Base-by-base conservation (phyloP, 2,329 filamentous ascomycete species). In the Sporothrix mexicana region DNA sequence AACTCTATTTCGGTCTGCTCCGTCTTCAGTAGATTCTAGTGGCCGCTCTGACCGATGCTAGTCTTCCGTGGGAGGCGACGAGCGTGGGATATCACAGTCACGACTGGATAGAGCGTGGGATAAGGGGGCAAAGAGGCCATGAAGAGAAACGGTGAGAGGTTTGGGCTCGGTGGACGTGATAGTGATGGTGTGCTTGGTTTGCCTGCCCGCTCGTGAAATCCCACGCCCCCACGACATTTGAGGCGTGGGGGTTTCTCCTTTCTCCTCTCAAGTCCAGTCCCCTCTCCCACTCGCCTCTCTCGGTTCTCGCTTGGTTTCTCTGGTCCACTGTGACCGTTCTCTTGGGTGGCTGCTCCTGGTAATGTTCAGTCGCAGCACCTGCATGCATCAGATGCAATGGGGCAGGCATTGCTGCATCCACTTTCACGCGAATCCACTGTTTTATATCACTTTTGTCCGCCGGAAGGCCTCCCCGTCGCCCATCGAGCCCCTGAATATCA, bases 301-400 rank as follows among this genome's bases (percentile, higher is more conserved):
- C 55, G 23, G n/a, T 23, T 47, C 61, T 66, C 41, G 61, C 20
- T 66, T 66, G 41, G 9, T 53, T 53, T 53, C 10, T 23, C n/a
- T 66, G 41, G 41, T 20, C 61, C 61, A 66, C 61, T 66, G 61
- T 66, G n/a, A 47, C 61, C 61, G 61, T 64, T 23, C 41, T 47
- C 61, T 47, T 64, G 61, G 57, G 59, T 64, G 61, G 41, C n/a
- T 64, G 41, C n/a, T n/a, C n/a, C n/a, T n/a, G n/a, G n/a, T n/a
- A n/a, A n/a, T n/a, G n/a, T n/a, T n/a, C n/a, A n/a, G n/a, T n/a
- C n/a, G n/a, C n/a, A n/a, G n/a, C n/a, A n/a, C 41, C 10, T 45
- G 59, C 59, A 64, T 45, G 59, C 59, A 64, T 64, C 4, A 36
- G 10, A 25, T 30, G 7, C 25, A 15, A 41, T 3, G 15, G 7